These are phyloP conservation scores for Salix purpurea DNA, from an alignment of 345 rosid species.

Conservation along the genomic window DNA sequence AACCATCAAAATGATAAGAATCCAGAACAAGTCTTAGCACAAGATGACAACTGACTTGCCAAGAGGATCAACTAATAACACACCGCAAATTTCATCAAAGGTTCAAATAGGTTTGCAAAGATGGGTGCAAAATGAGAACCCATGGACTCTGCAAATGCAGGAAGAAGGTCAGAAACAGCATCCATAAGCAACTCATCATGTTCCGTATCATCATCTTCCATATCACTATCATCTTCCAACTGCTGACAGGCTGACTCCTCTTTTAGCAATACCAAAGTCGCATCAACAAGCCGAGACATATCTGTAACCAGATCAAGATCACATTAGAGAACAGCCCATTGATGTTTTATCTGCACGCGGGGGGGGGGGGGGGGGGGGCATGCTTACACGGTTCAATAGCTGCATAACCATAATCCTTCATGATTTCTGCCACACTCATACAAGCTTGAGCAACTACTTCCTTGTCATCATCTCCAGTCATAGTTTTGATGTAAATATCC, in stretches of 20 bases:
- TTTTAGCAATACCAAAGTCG: conserved; percentile 61
- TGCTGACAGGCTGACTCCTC: conserved; percentile 94
- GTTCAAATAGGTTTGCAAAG: conserved; percentile 79
- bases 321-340: conserved; percentile 2
- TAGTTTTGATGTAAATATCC: conserved; percentile 68
- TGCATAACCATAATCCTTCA: conserved; percentile 73
- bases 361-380: background rate
- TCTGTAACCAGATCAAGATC: conserved; percentile 39
- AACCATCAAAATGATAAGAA: conserved; percentile 20
- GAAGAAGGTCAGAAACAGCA: conserved; percentile 97
- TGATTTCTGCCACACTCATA: conserved; percentile 73
- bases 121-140: conserved; percentile 88
- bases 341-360: background rate
- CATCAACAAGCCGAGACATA: conserved; percentile 70
- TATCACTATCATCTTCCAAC: conserved; percentile 67
- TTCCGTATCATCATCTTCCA: conserved; percentile 66
- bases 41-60: conserved; percentile 3
- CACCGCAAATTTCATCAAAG: conserved; percentile 93
- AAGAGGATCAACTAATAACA: conserved; percentile 23
- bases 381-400: conserved; percentile 86
- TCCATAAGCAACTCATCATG: conserved; percentile 99
- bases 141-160: conserved; percentile 95
- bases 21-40: background rate
- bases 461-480: conserved; percentile 93
- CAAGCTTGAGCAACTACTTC: conserved; percentile 98